These are phyloP conservation scores for Albifimbria verrucaria DNA, from an alignment of 2,329 filamentous ascomycete species.

Conservation along the genomic window DNA sequence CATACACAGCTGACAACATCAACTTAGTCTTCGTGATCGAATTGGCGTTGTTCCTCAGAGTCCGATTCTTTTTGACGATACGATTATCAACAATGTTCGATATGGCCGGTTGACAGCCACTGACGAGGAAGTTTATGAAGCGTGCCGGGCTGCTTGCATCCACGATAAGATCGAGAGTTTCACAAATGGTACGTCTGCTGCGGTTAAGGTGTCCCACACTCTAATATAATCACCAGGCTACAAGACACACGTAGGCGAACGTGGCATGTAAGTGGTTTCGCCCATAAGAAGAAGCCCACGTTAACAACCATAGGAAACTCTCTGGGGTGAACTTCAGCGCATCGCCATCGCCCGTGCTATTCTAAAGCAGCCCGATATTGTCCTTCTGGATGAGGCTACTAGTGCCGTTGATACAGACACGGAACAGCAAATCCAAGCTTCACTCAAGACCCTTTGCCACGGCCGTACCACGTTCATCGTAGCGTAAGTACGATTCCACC, in stretches of 20 bases:
- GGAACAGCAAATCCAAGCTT: conserved; percentile 63
- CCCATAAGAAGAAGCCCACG: too few species aligned
- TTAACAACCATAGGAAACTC: conserved; percentile 45
- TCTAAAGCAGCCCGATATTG: conserved; percentile 69
- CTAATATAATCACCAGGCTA: conserved; percentile 35
- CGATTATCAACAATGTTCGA: conserved; percentile 57
- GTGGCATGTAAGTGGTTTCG: conserved; percentile 38
- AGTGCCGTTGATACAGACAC: conserved; percentile 72
- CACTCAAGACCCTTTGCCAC: conserved; percentile 54
- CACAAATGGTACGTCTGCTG: conserved; percentile 36
- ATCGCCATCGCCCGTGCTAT: conserved; percentile 69
- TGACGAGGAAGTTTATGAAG: conserved; percentile 52
- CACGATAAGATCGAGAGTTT: conserved; percentile 57
- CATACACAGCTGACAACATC: conserved; percentile 15
- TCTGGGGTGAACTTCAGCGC: conserved; percentile 66
- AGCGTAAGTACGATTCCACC: conserved; percentile 41
- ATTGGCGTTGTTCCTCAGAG: conserved; percentile 56
- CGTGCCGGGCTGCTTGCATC: conserved; percentile 53
- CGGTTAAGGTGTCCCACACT: background rate
- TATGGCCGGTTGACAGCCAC: conserved; percentile 53
- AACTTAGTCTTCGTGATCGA: conserved; percentile 43
- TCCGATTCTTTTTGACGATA: conserved; percentile 55
- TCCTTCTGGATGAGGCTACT: conserved; percentile 76
- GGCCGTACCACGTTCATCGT: conserved; percentile 66
- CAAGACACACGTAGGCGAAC: conserved; percentile 47